These are phyloP conservation scores for Cyberlindnera petersonii DNA, from an alignment of 805 yeast species.

Conservation along the genomic window DNA sequence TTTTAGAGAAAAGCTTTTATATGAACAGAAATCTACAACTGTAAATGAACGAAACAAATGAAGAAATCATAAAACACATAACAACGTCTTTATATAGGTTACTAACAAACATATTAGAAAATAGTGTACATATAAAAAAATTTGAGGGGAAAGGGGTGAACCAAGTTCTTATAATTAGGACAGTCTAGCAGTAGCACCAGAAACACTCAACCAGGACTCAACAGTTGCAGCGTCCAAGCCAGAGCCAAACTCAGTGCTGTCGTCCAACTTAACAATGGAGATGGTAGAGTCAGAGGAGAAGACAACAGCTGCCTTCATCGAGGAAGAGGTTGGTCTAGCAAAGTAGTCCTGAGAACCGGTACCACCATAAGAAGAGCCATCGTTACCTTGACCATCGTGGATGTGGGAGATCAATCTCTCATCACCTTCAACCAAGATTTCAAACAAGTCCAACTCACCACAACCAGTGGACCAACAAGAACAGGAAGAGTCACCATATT, in stretches of 20 bases:
- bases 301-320: slow-evolving; percentile 88
- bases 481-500: slow-evolving; percentile 81
- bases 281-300: slow-evolving; percentile 56
- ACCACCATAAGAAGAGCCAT: slow-evolving; percentile 60
- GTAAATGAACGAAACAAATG: not conserved
- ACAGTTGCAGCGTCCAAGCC: slow-evolving; percentile 57
- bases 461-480: slow-evolving; percentile 98
- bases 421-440: slow-evolving; percentile 75
- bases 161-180: slow-evolving; percentile 4
- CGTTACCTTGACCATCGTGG: slow-evolving; percentile 77
- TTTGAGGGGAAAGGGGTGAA: no score
- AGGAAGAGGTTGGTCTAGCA: slow-evolving; percentile 69
- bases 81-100: slow-evolving; percentile 4
- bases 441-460: slow-evolving; percentile 96
- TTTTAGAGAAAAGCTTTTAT: no score
- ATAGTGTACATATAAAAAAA: not conserved
- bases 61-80: slow-evolving; percentile 1
- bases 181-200: slow-evolving; percentile 46
- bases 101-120: not conserved
- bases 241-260: slow-evolving; percentile 44
- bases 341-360: slow-evolving; percentile 89
- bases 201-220: slow-evolving; percentile 47
- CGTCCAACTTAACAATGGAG: slow-evolving; percentile 59
- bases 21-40: not conserved
- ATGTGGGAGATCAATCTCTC: slow-evolving; percentile 72